Evolutionary conservation across 108 stramenopile species (phyloP).

Genomic region (Nitzschia palea): DNA sequence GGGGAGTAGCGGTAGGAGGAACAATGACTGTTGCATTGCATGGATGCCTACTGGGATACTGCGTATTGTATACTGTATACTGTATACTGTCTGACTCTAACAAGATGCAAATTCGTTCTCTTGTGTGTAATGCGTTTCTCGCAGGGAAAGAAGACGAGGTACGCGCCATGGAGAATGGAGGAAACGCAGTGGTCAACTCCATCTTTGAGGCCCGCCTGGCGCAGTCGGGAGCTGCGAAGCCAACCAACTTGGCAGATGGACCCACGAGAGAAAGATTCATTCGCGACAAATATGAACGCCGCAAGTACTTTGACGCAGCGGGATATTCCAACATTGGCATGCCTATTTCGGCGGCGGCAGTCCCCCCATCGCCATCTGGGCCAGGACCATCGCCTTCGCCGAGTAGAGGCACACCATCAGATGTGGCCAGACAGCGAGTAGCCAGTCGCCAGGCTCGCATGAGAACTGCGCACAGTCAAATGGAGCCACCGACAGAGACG

Average conservation of each 20-base stretch:
- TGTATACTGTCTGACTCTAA: neutral
- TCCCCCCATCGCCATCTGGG: constrained; percentile 30
- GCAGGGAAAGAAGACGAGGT: constrained; percentile 91
- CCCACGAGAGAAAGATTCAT: constrained; percentile 85
- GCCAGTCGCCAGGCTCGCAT: constrained; percentile 56
- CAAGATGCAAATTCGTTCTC: neutral
- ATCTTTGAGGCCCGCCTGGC: constrained; percentile 83
- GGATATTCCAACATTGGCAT: constrained; percentile 30
- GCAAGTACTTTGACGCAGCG: constrained; percentile 77
- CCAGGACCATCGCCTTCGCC: constrained; percentile 29
- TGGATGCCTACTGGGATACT: neutral
- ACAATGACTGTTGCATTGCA: no score
- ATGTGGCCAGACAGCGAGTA: constrained; percentile 68
- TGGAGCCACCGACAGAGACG: neutral
- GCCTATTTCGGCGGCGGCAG: neutral
- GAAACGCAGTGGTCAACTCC: constrained; percentile 83
- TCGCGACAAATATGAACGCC: constrained; percentile 92
- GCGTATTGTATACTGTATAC: neutral
- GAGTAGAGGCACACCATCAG: constrained; percentile 63
- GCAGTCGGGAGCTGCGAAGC: constrained; percentile 51
- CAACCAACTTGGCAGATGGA: constrained; percentile 65
- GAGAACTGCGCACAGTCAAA: constrained; percentile 20
- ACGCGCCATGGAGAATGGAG: constrained; percentile 90
- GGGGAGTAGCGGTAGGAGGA: no score
- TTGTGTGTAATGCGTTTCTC: constrained; percentile 5